Evolutionary conservation across 2,329 filamentous ascomycete genomes (phyloP).

Genomic region (Piedraia hortae): DNA sequence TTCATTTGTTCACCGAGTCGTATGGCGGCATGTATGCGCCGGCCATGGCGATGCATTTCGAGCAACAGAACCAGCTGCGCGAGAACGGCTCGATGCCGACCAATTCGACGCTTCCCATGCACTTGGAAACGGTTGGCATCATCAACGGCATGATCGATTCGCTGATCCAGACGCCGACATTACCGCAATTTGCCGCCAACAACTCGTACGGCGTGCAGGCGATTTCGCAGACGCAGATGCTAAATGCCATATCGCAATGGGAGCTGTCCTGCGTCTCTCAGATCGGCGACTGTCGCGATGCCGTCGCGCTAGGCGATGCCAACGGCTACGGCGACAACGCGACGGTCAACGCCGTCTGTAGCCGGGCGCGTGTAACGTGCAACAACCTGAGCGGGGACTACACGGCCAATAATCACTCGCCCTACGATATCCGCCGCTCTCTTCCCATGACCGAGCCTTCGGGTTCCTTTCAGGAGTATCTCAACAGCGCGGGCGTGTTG

Average conservation of each 20-base stretch:
- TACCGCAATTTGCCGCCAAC: constrained; percentile 29
- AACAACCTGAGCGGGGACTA: constrained; percentile 6
- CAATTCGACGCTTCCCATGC: constrained; percentile 29
- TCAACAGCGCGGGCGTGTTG: constrained; percentile 21
- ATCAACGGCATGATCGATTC: constrained; percentile 45
- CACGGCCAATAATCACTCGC: constrained; percentile 8
- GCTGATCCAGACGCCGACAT: constrained; percentile 29
- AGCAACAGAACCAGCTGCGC: constrained; percentile 32
- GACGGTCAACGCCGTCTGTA: constrained; percentile 10
- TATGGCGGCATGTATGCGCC: constrained; percentile 37
- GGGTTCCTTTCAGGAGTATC: constrained; percentile 21
- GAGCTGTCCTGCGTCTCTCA: constrained; percentile 9
- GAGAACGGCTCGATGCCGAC: constrained; percentile 21
- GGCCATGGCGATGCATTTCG: constrained; percentile 28
- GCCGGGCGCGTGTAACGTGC: constrained; percentile 5
- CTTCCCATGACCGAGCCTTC: constrained; percentile 27
- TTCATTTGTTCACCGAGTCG: constrained; percentile 32
- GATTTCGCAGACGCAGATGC: constrained; percentile 24
- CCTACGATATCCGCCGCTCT: constrained; percentile 29
- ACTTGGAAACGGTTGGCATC: constrained; percentile 36
- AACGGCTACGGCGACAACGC: constrained; percentile 11
- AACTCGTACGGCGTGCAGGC: constrained; percentile 38
- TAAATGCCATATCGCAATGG: constrained; percentile 19
- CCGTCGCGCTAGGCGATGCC: constrained; percentile 10
- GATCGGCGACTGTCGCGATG: constrained; percentile 12